Evolutionary conservation across 768 basidiomycete genomes (phyloP), one percentile per base, ranked within the genome.

Genomic region (Cystofilobasidium ferigula): DNA sequence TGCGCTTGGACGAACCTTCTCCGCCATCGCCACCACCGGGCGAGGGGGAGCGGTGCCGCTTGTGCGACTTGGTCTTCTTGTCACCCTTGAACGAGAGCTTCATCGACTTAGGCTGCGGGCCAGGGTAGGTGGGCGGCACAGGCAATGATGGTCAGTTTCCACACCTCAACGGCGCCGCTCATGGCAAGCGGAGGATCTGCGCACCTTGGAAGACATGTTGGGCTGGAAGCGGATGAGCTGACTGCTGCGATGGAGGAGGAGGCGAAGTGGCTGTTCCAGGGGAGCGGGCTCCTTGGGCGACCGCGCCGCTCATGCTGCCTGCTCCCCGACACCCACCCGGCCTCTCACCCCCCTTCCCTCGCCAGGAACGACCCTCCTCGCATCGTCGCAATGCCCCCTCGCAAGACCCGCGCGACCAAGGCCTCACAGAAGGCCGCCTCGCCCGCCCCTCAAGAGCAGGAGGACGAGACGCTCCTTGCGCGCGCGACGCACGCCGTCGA

Each of bases 1-100:
- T 62, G 24, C 61, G 40, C 56, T 42, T 62, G 20, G 61, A 58
- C 26, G 43, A 38, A 7, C n/a, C 45, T 18, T 48, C 28, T 26
- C 28, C 42, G 24, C 30, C 36, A 9, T 26, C 18, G 8, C 48
- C 65, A 28, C 34, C 59, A 16, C 53, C 58, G 14, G 36, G 30
- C 24, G 28, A 26, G 32, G 45, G 20, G 1, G 62, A 61, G 22
- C 62, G 56, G 36, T 56, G 36, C 36, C 67, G 54, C 48, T 68
- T 68, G 26, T 28, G 24, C 36, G 56, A 58, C 54, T 62, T 68
- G 28, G 26, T n/a, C 56, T 68, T 68, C 62, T 62, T 63, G 57
- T 68, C 67, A 26, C 67, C 67, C 61, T 68, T 68, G 62, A 68
- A 68, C 4, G 67, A 62, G 12, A 68, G 67, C 43, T 68, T 68